These are phyloP conservation scores for Paraphoma chrysanthemicola DNA, from an alignment of 2,329 filamentous ascomycete genomes.

Conservation along the genomic window DNA sequence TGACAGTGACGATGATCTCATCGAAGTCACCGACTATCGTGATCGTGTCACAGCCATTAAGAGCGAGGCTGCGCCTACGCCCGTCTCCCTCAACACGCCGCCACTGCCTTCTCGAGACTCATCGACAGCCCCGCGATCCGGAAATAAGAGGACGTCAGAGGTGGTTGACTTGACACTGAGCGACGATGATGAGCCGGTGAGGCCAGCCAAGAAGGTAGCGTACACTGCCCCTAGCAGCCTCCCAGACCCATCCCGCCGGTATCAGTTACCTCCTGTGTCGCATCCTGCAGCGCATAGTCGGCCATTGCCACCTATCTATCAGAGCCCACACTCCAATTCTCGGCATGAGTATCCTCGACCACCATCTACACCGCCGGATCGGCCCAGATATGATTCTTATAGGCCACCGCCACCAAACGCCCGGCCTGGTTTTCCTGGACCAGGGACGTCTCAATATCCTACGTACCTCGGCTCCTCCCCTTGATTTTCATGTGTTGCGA, in stretches of 20 bases:
- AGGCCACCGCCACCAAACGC: conserved; percentile 30
- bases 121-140: conserved; percentile 40
- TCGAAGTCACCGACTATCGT: conserved; percentile 53
- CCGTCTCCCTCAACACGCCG: conserved; percentile 51
- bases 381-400: conserved; percentile 22
- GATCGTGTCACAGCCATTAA: conserved; percentile 50
- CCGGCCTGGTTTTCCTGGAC: conserved; percentile 28
- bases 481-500: conserved; percentile 23
- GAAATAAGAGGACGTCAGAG: conserved; percentile 54
- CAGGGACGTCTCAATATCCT: conserved; percentile 35
- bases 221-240: conserved; percentile 48
- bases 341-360: conserved; percentile 28
- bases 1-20: conserved; percentile 53
- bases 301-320: conserved; percentile 20
- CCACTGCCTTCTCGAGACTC: conserved; percentile 55
- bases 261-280: conserved; percentile 32
- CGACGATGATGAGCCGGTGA: conserved; percentile 54
- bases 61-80: conserved; percentile 45
- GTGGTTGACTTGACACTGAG: conserved; percentile 59
- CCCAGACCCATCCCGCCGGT: conserved; percentile 39
- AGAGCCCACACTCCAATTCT: conserved; percentile 18
- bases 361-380: conserved; percentile 27
- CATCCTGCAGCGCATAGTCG: conserved; percentile 21
- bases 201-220: conserved; percentile 51
- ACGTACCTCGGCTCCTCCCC: conserved; percentile 37